Evolutionary conservation across 169 alveolate genomes (phyloP), one percentile per base, ranked within the genome.

Genomic region (Babesia bovis): DNA sequence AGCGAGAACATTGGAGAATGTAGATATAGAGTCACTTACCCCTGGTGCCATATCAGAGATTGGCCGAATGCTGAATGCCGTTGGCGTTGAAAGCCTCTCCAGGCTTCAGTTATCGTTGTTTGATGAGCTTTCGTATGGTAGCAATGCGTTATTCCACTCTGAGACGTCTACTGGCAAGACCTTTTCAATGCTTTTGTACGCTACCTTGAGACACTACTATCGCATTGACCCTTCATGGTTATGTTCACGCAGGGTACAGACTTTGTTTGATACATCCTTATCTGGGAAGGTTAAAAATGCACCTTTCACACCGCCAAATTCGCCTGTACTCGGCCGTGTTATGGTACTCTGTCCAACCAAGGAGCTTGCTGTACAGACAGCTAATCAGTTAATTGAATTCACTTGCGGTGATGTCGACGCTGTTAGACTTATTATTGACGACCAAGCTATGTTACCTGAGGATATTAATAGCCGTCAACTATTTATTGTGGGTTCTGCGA

Each of bases 101-200:
- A 42, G 73, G 17, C 73, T 65, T 21, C 87, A 78, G 40, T 33
- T 21, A 17, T 58, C 67, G 13, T 56, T 78, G 25, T 78, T 78
- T 41, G 69, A 78, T 10, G 82, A 78, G 52, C 41, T 78, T n/a
- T 49, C 77, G 4, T 30, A 25, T 12, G 83, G 83, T n/a, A 78
- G 44, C n/a, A 66, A 78, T 57, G 87, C 45, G 35, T 45, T 81
- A 53, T 50, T 81, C 15, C 83, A 81, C 32, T 50, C 78, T 26
- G 68, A 61, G 61, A 69, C 88, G n/a, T 69, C 84, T 5, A 55
- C 84, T 23, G 88, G 88, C 35, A 81, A 81, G 55, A 81, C 88
- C 33, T 81, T 70, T 44, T 33, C 84, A 28, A 65, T 81, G 66
- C 58, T 81, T 28, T 41, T 71, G 36, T 81, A 81, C 50, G 70